These are phyloP conservation scores for Iris pallida DNA, from an alignment of 116 monocot species.

Conservation along the genomic window DNA sequence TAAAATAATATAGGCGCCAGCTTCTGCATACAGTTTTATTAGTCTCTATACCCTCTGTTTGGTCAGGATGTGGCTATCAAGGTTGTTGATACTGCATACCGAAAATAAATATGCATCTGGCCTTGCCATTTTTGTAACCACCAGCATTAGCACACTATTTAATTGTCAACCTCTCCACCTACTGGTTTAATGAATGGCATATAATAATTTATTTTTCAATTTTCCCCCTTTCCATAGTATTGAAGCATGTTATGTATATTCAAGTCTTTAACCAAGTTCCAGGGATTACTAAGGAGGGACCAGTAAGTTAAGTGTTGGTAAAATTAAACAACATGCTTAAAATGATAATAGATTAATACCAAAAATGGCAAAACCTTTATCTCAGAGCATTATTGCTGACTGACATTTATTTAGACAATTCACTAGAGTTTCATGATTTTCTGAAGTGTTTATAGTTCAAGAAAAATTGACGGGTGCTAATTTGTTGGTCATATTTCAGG, in stretches of 20 bases:
- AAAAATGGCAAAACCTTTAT: neutral
- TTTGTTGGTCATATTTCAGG: slow-evolving; percentile 32
- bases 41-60: neutral
- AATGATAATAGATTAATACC: too few species aligned
- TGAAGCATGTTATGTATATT: neutral
- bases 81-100: too few species aligned
- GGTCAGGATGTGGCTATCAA: neutral
- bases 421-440: neutral
- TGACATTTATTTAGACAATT: neutral
- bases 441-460: neutral
- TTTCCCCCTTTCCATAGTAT: neutral
- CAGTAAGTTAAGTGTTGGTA: too few species aligned
- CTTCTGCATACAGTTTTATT: too few species aligned
- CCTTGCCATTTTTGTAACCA: neutral
- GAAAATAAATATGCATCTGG: neutral
- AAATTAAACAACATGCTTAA: too few species aligned
- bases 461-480: neutral
- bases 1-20: too few species aligned
- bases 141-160: neutral
- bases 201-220: neutral
- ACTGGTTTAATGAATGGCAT: neutral
- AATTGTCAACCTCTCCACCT: neutral
- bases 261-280: neutral
- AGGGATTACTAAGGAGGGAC: too few species aligned
- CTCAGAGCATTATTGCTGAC: neutral